Conservation (phyloP, 345 rosid genomes). For the Dovyalis caffra region DNA sequence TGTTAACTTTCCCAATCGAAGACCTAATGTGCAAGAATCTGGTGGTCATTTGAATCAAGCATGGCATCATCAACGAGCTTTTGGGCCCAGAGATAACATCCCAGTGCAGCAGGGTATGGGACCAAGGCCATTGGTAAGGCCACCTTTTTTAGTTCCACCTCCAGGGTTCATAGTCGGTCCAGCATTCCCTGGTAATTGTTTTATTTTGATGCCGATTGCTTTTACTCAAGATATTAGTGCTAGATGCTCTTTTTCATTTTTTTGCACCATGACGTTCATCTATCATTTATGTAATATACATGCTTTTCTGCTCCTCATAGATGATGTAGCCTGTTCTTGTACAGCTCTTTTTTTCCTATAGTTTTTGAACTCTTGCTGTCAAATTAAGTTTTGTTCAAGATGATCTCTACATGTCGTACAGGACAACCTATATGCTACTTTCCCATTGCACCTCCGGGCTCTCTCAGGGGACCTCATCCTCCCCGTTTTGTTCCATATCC, state of each 20-base stretch:
- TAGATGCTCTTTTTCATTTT: not conserved
- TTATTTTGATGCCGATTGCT: conserved; percentile 1
- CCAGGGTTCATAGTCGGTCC: conserved; percentile 80
- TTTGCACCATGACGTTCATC: not conserved
- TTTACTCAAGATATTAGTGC: conserved; percentile 1
- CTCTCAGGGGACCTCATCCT: conserved; percentile 73
- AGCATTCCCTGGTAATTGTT: conserved; percentile 66
- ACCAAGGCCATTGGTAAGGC: conserved; percentile 62
- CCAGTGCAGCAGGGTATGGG: conserved; percentile 64
- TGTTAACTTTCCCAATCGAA: conserved; percentile 42
- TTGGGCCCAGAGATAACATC: conserved; percentile 50
- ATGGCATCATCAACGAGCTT: conserved; percentile 69
- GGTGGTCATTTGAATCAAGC: conserved; percentile 41
- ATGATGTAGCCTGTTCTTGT: not conserved
- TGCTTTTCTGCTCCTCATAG: not conserved
- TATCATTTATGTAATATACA: not conserved
- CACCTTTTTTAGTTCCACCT: conserved; percentile 58
- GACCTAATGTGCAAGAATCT: conserved; percentile 52
- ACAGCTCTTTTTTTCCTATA: not conserved
- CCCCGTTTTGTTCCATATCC: conserved; percentile 62
- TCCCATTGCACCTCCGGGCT: conserved; percentile 65
- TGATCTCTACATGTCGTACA: conserved; percentile 21
- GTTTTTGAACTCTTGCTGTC: not conserved
- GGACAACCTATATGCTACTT: conserved; percentile 69
- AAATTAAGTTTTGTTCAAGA: not conserved